Conservation (phyloP, 2,329 filamentous ascomycete species). For the Tothia fuscella region DNA sequence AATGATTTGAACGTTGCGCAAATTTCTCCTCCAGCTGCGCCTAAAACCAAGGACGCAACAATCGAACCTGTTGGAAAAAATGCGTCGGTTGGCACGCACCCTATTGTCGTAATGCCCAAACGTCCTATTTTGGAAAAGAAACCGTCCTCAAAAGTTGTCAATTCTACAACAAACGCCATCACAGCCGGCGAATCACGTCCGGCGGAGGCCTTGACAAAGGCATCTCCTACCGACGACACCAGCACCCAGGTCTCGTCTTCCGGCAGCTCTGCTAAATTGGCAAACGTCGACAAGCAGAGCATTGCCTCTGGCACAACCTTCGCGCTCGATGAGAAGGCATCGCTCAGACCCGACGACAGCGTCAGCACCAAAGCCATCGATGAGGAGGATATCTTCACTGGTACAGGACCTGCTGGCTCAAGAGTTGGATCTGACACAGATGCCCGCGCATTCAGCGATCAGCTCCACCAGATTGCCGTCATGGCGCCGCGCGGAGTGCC, state of each 20-base stretch:
- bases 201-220: constrained; percentile 10
- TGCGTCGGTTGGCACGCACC: not conserved
- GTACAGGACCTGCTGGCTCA: constrained; percentile 64
- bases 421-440: constrained; percentile 73
- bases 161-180: constrained; percentile 1
- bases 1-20: constrained; percentile 3
- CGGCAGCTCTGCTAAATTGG: constrained; percentile 62
- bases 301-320: constrained; percentile 90
- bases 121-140: not conserved
- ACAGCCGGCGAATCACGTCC: not conserved
- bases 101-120: constrained; percentile 2
- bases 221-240: constrained; percentile 28
- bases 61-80: not conserved
- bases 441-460: constrained; percentile 43
- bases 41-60: not conserved
- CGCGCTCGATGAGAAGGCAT: constrained; percentile 94
- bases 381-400: constrained; percentile 69
- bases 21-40: not conserved
- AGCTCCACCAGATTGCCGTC: constrained; percentile 40
- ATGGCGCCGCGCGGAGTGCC: constrained; percentile 24
- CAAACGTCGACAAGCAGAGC: constrained; percentile 87
- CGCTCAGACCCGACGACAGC: constrained; percentile 85
- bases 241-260: constrained; percentile 39
- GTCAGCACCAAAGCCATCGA: constrained; percentile 85
- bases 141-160: constrained; percentile 1